Conservation (phyloP, 148 eudicot genomes). For the Chenopodium berlandieri region DNA sequence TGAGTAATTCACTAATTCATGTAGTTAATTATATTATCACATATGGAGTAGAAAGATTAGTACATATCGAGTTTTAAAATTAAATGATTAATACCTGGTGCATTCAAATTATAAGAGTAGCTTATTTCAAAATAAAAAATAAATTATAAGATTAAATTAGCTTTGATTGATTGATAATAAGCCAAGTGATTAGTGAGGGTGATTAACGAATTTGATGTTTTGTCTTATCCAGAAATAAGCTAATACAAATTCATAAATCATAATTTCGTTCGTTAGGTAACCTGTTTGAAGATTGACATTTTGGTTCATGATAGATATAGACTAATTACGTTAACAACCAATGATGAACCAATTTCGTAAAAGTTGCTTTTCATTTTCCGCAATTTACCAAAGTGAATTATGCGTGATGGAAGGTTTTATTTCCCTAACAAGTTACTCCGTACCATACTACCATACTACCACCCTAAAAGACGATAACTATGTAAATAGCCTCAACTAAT, state of each 20-base stretch:
- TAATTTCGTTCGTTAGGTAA: slow-evolving; percentile 1
- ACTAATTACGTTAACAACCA: slow-evolving; percentile 5
- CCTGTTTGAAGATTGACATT: neutral
- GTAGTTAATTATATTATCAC: no score
- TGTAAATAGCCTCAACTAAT: neutral
- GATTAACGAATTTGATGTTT: neutral
- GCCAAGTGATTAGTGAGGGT: neutral
- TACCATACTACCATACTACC: neutral
- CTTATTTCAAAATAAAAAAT: no score
- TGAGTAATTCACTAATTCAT: neutral
- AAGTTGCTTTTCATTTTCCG: neutral
- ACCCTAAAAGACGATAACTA: no score
- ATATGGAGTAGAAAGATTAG: neutral
- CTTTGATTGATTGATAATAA: neutral
- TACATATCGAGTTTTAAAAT: no score
- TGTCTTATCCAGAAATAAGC: neutral
- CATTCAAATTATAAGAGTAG: neutral
- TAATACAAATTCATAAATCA: neutral
- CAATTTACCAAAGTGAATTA: neutral
- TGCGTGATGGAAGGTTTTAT: neutral
- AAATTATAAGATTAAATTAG: no score
- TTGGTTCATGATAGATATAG: neutral
- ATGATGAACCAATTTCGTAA: neutral
- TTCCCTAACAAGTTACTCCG: no score
- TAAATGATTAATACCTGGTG: neutral